Conservation (phyloP, 805 yeast species). For the Saccharomycopsis amapae region DNA sequence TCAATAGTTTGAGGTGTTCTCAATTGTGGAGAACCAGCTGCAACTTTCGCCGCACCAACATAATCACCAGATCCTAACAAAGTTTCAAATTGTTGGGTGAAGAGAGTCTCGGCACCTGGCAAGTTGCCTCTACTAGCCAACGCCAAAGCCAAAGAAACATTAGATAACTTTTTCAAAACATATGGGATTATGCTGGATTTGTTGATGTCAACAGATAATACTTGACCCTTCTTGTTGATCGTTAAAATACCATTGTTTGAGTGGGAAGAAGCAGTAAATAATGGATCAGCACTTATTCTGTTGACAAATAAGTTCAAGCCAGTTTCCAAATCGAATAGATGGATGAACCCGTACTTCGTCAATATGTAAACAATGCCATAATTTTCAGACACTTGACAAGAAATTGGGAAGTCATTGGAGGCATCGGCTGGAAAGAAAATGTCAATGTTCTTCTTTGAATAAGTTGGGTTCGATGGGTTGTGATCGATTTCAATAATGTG, state of each 20-base stretch:
- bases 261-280: conserved; percentile 78
- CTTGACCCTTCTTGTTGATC: conserved; percentile 93
- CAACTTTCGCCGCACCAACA: conserved; percentile 89
- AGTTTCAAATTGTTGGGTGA: conserved; percentile 85
- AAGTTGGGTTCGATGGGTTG: conserved; percentile 71
- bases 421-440: conserved; percentile 97
- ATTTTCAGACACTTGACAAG: conserved; percentile 75
- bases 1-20: conserved; percentile 93
- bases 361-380: conserved; percentile 84
- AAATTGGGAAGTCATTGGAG: conserved; percentile 90
- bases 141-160: conserved; percentile 77
- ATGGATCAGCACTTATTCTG: conserved; percentile 92
- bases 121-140: conserved; percentile 93
- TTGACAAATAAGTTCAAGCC: conserved; percentile 91
- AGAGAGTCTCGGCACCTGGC: conserved; percentile 93
- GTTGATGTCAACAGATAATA: conserved; percentile 83
- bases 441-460: conserved; percentile 83
- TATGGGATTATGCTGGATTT: conserved; percentile 83
- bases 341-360: conserved; percentile 95
- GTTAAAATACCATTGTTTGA: conserved; percentile 79
- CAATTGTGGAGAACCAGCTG: conserved; percentile 88
- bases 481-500: conserved; percentile 97
- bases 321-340: conserved; percentile 87
- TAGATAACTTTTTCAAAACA: conserved; percentile 76
- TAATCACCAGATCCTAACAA: conserved; percentile 80